Conservation (phyloP, 495 filamentous ascomycete species). For the Neurospora hispaniola region DNA sequence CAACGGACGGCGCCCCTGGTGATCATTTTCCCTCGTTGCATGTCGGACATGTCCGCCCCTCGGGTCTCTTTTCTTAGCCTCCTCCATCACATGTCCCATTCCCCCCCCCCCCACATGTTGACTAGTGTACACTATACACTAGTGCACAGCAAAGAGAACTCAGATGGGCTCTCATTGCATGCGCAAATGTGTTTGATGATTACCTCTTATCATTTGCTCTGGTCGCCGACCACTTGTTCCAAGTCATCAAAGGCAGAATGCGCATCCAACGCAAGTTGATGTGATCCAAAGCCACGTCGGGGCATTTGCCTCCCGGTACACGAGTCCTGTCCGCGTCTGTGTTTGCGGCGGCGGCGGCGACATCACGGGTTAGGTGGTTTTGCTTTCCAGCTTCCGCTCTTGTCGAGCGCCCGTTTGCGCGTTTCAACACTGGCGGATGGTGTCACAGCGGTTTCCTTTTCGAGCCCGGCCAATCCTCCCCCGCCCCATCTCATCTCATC, state of each 20-base stretch:
- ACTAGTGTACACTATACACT: too few species aligned
- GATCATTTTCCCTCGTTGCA: not conserved
- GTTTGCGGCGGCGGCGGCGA: not conserved
- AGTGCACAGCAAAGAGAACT: not conserved
- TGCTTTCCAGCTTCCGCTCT: not conserved
- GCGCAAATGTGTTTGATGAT: not conserved
- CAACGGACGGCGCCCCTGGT: not conserved
- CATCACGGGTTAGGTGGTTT: not conserved
- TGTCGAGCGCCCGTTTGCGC: not conserved
- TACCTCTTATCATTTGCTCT: not conserved
- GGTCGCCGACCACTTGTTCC: not conserved
- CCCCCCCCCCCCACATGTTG: not conserved
- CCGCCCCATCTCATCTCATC: not conserved
- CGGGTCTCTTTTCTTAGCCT: not conserved
- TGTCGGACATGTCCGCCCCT: not conserved
- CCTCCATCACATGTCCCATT: not conserved
- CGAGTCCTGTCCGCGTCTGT: not conserved
- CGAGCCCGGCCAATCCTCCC: not conserved
- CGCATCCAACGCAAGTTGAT: not conserved
- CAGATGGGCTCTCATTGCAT: not conserved
- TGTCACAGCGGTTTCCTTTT: not conserved
- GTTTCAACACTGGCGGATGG: not conserved
- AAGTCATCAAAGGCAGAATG: not conserved
- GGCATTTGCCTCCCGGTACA: not conserved
- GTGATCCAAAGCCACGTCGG: not conserved